Percentiles rank a stretch among this genome's conserved stretches.
These are phyloP conservation scores for Russula emetica DNA, from an alignment of 768 basidiomycete species.

Conservation along the genomic window DNA sequence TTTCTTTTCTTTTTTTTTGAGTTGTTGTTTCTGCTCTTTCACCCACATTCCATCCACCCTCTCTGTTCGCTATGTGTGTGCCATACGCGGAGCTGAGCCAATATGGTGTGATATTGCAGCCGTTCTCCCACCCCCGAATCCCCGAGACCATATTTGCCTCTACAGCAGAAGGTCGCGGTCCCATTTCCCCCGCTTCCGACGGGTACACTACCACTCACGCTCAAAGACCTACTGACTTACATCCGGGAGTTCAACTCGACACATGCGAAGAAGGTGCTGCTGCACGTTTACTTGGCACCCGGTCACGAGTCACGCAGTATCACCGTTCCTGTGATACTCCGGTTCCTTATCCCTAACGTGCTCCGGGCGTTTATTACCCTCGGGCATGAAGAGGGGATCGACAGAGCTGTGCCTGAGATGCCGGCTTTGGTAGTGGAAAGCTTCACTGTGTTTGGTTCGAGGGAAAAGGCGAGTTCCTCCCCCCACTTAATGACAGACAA, in stretches of 20 bases:
- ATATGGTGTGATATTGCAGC: conserved; percentile 29
- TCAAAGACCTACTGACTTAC: conserved; percentile 48
- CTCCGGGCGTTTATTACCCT: conserved; percentile 59
- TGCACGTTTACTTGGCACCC: conserved; percentile 55
- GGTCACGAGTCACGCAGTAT: conserved; percentile 25
- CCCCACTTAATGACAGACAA: neutral
- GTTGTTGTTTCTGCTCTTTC: neutral
- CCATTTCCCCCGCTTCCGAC: conserved; percentile 44
- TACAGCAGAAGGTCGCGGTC: conserved; percentile 38
- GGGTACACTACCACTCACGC: conserved; percentile 39
- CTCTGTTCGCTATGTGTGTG: neutral
- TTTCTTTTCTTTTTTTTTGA: too few relatives aligned
- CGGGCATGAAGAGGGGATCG: conserved; percentile 32
- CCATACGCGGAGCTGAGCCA: neutral
- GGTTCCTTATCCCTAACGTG: conserved; percentile 61
- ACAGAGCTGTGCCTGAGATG: conserved; percentile 6
- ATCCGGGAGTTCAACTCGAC: conserved; percentile 54
- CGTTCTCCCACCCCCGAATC: conserved; percentile 55
- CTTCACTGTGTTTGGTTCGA: conserved; percentile 65
- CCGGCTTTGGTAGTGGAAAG: conserved; percentile 51
- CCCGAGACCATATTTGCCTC: conserved; percentile 52
- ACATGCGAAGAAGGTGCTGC: conserved; percentile 35
- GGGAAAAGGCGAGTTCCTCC: conserved; percentile 52
- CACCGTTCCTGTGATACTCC: conserved; percentile 42
- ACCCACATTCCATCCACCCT: too few relatives aligned